These are phyloP conservation scores for Eucalyptus pumila DNA, from an alignment of 345 rosid genomes.

Conservation along the genomic window DNA sequence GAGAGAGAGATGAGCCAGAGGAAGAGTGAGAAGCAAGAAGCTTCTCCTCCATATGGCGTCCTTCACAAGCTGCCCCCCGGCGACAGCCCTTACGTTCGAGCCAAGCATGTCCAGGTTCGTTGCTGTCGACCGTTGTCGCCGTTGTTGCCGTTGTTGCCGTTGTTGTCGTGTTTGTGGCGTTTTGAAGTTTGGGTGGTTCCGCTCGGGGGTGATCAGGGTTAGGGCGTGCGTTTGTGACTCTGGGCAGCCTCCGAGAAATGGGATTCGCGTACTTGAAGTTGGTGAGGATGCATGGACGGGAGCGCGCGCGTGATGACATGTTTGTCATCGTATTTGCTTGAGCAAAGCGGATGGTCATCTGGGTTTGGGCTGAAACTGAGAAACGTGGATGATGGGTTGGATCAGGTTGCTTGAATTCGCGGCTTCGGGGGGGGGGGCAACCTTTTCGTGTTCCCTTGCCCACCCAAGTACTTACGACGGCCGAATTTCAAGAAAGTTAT, in stretches of 20 bases:
- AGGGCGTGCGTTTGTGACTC: neutral
- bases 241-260: neutral
- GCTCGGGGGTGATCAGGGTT: neutral
- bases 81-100: slow-evolving; percentile 84
- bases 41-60: slow-evolving; percentile 27
- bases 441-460: neutral
- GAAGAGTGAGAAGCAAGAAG: slow-evolving; percentile 18
- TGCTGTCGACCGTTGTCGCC: neutral
- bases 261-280: neutral
- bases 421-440: neutral
- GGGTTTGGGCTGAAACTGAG: neutral
- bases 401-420: neutral
- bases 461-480: neutral
- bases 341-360: neutral
- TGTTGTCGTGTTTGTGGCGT: neutral
- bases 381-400: neutral
- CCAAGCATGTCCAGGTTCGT: slow-evolving; percentile 78
- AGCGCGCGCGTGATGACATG: neutral
- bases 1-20: slow-evolving; percentile 2
- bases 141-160: neutral
- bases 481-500: neutral
- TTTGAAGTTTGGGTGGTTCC: neutral
- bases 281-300: neutral
- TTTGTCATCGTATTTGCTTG: neutral
- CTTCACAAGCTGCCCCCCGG: slow-evolving; percentile 69